A percentile compares a stretch with the other conserved stretches of the same genome.
Evolutionary conservation across 192 early-diverging fungal species (phyloP).

Genomic region (Coemansia sp.): DNA sequence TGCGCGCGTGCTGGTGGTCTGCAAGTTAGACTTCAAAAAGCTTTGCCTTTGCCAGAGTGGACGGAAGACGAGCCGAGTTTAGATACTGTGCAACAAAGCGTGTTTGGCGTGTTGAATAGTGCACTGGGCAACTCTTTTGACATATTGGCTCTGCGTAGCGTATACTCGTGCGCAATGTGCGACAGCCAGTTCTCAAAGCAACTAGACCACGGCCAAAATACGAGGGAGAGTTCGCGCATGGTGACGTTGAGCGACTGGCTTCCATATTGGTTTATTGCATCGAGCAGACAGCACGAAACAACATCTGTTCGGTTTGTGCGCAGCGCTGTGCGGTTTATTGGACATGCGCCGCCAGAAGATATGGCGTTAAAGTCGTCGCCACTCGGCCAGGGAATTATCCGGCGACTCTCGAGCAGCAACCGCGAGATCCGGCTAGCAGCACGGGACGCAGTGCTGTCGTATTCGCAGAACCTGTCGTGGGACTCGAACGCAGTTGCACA

Average conservation of each 20-base stretch:
- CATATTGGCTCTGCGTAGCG: neutral
- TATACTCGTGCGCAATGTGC: constrained; percentile 12
- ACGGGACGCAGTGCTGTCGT: constrained; percentile 32
- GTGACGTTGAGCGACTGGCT: constrained; percentile 48
- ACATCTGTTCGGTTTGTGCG: constrained; percentile 34
- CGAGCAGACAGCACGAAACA: constrained; percentile 21
- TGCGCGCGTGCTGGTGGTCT: constrained; percentile 45
- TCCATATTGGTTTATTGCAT: constrained; percentile 53
- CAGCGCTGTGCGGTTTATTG: constrained; percentile 34
- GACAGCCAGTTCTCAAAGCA: neutral
- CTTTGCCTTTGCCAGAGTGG: neutral
- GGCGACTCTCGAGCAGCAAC: constrained; percentile 41
- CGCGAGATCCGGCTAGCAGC: constrained; percentile 50
- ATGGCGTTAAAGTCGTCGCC: constrained; percentile 32
- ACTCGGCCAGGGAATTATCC: constrained; percentile 39
- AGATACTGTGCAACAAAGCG: neutral
- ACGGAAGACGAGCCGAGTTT: neutral
- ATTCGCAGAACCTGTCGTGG: constrained; percentile 4
- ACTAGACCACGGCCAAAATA: neutral
- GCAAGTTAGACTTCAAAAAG: neutral
- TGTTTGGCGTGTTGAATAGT: neutral
- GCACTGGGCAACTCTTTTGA: neutral
- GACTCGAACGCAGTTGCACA: constrained; percentile 17
- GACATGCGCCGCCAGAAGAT: constrained; percentile 41
- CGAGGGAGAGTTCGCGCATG: neutral